Conservation (phyloP, 1,139 yeast genomes). For the Saccharomyces uvarum region DNA sequence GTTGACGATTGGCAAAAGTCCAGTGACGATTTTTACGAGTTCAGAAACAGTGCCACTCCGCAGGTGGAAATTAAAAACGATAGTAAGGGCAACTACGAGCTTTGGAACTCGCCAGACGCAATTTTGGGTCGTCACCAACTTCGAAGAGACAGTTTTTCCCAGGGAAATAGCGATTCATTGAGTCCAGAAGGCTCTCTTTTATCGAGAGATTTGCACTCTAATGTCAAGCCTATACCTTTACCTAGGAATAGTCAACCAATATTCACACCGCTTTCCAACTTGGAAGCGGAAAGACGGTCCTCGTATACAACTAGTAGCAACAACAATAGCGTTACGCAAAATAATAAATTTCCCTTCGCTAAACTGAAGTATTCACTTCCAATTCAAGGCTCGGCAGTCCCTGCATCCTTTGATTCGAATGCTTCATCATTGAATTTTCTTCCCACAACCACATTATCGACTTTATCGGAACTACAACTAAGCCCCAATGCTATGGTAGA, state of each 20-base stretch:
- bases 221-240: conserved; percentile 30
- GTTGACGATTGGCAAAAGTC: conserved; percentile 27
- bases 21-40: conserved; percentile 5
- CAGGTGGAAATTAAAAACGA: background rate
- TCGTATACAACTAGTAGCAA: conserved; percentile 9
- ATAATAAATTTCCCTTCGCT: conserved; percentile 1
- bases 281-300: conserved; percentile 14
- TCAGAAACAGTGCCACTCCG: conserved; percentile 1
- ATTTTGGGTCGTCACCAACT: background rate
- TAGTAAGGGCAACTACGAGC: background rate
- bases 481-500: conserved; percentile 22
- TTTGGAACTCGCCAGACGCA: background rate
- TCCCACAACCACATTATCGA: conserved; percentile 12
- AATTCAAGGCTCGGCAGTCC: conserved; percentile 10
- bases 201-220: conserved; percentile 23
- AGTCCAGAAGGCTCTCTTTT: conserved; percentile 13
- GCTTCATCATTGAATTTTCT: conserved; percentile 17
- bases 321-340: conserved; percentile 3
- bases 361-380: conserved; percentile 3
- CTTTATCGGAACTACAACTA: conserved; percentile 14
- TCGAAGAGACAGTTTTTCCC: background rate
- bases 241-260: conserved; percentile 17
- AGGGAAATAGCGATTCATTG: conserved; percentile 4
- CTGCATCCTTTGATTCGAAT: conserved; percentile 13
- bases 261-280: conserved; percentile 13